phyloP scores from a whole-genome alignment of 2,329 filamentous ascomycete species.

The Arthrobotrys sphaeroides region DNA sequence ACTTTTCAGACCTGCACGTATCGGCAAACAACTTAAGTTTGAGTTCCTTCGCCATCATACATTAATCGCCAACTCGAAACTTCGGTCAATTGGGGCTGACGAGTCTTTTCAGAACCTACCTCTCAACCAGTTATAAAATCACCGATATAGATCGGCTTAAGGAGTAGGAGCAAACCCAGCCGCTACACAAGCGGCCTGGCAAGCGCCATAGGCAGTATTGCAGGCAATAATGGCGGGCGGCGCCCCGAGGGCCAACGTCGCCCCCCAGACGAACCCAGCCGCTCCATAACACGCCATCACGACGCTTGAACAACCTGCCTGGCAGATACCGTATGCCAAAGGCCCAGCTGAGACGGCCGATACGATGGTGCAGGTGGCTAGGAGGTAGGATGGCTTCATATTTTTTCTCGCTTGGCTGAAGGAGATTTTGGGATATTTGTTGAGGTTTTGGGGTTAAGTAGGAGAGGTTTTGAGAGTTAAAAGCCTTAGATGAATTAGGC shows the following conservation, averaged over 20 bases:
- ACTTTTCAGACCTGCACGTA: too few relatives aligned
- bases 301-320: conserved; percentile 64
- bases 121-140: too few relatives aligned
- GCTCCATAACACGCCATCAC: conserved; percentile 65
- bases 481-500: too few relatives aligned
- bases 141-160: too few relatives aligned
- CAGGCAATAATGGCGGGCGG: conserved; percentile 63
- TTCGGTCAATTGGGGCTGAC: too few relatives aligned
- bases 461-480: too few relatives aligned
- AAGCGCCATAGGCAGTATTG: conserved; percentile 64
- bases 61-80: too few relatives aligned
- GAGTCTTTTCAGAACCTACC: too few relatives aligned
- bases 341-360: conserved; percentile 58
- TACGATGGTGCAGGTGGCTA: conserved; percentile 14
- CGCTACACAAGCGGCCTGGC: conserved; percentile 63
- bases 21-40: too few relatives aligned
- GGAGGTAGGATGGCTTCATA: conserved; percentile 5
- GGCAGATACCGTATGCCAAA: conserved; percentile 63
- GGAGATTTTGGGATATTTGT: background rate
- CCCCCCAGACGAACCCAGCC: conserved; percentile 63
- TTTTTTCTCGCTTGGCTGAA: background rate
- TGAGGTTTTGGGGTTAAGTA: too few relatives aligned
- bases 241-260: conserved; percentile 60
- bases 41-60: too few relatives aligned
- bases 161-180: background rate